These are phyloP conservation scores for Linnemannia schmuckeri DNA, from an alignment of 192 early-diverging fungal genomes.

Conservation along the genomic window DNA sequence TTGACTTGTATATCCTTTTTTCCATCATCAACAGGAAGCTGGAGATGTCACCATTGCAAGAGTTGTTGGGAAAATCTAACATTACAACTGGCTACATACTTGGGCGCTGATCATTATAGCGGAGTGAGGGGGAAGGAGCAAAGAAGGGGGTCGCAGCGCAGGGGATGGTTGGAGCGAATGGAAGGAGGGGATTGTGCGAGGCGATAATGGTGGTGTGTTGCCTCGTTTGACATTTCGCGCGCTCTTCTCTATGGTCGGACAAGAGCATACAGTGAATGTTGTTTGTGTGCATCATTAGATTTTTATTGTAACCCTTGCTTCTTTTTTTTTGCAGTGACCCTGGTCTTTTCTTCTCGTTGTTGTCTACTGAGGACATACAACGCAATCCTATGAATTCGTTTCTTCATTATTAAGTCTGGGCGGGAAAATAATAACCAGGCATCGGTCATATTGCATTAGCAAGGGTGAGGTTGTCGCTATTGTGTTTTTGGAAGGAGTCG, in stretches of 20 bases:
- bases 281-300: neutral
- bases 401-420: neutral
- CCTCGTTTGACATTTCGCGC: slow-evolving; percentile 1
- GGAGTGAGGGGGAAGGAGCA: neutral
- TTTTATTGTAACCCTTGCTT: neutral
- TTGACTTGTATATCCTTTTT: neutral
- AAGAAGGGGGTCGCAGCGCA: neutral
- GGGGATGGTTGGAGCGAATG: neutral
- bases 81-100: neutral
- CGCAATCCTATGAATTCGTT: neutral
- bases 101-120: neutral
- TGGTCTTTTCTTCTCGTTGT: neutral
- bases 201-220: neutral
- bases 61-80: neutral
- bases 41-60: neutral
- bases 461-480: neutral
- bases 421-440: neutral
- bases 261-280: neutral
- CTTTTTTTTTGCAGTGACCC: neutral
- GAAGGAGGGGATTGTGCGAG: neutral
- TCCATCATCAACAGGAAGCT: neutral
- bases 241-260: neutral
- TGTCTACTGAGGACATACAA: neutral
- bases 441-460: neutral
- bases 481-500: neutral